Base-by-base conservation (phyloP, 805 yeast genomes). In the Kluyveromyces aestuarii region DNA sequence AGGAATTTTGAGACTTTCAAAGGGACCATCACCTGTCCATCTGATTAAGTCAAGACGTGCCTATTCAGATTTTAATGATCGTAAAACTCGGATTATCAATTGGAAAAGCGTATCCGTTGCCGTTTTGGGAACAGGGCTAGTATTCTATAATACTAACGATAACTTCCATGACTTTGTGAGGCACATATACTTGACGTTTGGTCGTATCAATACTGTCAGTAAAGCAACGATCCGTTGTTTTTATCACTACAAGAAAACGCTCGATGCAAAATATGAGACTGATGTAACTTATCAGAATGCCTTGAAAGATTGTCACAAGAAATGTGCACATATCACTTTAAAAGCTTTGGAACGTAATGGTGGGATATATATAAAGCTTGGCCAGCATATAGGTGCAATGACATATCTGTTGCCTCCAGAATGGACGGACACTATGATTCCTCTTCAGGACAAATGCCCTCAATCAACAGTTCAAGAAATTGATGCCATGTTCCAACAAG, bases 381-480 rank as follows among this genome's bases (percentile, higher is more conserved):
- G 99, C 11, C 99, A 93, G 64, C 99, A 93, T 62, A 71, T 93
- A 11, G 78, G 90, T 39, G 98, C 98, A 0, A 75, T 93, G 77
- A 87, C 96, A 1, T 93, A 93, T 66, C 70, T 93, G 33, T 70
- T 93, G 45, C 99, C 99, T 0, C 72, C 70, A 5, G 96, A 93
- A 67, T 93, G 99, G 99, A 91, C 98, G 1, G 80, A 80, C 14
- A 82, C 98, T 0, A 93, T 93, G 96, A 74, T 83, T 35, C 96
- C 96, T 1, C 70, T 93, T 46, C 98, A 91, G 61, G 96, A 90
- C 58, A 77, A 79, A 60, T 91, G 98, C 63, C 98, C 99, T 0
- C 72, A 75, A 55, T 84, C 96, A 1, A 76, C 89, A 0, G 56
- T 80, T 30, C 86, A 79, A 43, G 88, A 85, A 39, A 80, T 93